Conservation (phyloP, 371 early-diverging fungal species). For the Apophysomyces elegans region DNA sequence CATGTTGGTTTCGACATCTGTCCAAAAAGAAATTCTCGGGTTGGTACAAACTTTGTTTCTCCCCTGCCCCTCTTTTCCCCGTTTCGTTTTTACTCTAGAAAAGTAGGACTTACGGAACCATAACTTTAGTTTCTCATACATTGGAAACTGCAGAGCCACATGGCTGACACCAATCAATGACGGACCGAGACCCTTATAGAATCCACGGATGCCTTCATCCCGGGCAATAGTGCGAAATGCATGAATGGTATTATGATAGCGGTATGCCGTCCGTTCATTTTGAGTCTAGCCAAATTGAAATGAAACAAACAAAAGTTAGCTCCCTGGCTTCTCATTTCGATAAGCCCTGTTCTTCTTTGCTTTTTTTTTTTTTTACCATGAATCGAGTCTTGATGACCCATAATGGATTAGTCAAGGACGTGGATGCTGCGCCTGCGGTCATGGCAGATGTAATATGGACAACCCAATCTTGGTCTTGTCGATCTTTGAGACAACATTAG, state of each 20-base stretch:
- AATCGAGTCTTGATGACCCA: constrained; percentile 95
- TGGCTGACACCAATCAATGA: constrained; percentile 91
- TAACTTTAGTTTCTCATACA: constrained; percentile 89
- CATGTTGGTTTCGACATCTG: constrained; percentile 23
- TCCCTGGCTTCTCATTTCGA: background rate
- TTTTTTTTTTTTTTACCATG: constrained; percentile 63
- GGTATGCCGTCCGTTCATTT: constrained; percentile 67
- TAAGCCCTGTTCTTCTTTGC: background rate
- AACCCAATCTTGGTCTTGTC: constrained; percentile 54
- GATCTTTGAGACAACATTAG: constrained; percentile 26
- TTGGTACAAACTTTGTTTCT: constrained; percentile 10
- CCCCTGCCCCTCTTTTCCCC: background rate
- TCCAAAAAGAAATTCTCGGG: background rate
- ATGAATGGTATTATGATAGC: constrained; percentile 72
- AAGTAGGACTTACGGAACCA: constrained; percentile 54
- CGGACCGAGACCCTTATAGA: constrained; percentile 90
- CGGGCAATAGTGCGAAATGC: constrained; percentile 73
- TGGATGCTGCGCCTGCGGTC: constrained; percentile 84
- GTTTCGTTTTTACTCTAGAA: background rate
- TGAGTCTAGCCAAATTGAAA: constrained; percentile 59
- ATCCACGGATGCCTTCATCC: constrained; percentile 78
- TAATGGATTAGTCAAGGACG: constrained; percentile 84
- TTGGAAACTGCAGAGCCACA: constrained; percentile 94
- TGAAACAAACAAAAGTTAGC: background rate
- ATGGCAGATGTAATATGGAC: constrained; percentile 88